Conservation (phyloP, 2,329 filamentous ascomycete genomes). For the Setomelanomma holmii region DNA sequence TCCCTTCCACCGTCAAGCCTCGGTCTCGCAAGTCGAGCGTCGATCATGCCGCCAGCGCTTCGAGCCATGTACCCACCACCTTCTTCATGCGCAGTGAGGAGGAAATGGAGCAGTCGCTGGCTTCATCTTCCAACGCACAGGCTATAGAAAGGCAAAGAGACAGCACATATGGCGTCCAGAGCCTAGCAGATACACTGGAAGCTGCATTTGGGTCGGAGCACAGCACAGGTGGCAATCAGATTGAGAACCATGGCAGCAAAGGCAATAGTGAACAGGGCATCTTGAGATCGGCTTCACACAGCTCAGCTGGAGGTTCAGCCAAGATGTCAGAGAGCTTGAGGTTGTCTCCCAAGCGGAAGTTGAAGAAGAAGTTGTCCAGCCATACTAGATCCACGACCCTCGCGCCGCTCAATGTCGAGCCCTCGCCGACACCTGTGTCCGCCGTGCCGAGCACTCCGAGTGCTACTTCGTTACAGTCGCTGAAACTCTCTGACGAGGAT, state of each 20-base stretch:
- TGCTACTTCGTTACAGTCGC: slow-evolving; percentile 65
- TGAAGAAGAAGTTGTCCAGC: slow-evolving; percentile 31
- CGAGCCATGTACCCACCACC: slow-evolving; percentile 57
- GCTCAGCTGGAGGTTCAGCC: slow-evolving; percentile 24
- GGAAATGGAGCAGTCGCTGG: slow-evolving; percentile 54
- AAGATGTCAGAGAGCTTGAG: slow-evolving; percentile 28
- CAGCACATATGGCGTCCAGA: slow-evolving; percentile 64
- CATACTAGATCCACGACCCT: slow-evolving; percentile 30
- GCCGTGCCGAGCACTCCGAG: slow-evolving; percentile 66
- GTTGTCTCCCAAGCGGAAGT: slow-evolving; percentile 25
- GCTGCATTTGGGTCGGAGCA: slow-evolving; percentile 48
- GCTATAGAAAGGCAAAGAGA: slow-evolving; percentile 38
- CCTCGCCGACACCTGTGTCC: slow-evolving; percentile 56
- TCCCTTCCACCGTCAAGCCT: slow-evolving; percentile 37
- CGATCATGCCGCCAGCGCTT: slow-evolving; percentile 37
- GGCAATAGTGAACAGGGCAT: slow-evolving; percentile 41
- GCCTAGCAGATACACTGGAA: slow-evolving; percentile 61
- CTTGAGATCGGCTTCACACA: slow-evolving; percentile 28
- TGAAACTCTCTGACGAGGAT: slow-evolving; percentile 65
- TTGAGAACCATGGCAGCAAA: slow-evolving; percentile 30
- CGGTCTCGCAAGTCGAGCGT: slow-evolving; percentile 49
- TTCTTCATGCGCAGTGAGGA: slow-evolving; percentile 67
- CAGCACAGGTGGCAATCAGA: slow-evolving; percentile 27
- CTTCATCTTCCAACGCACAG: slow-evolving; percentile 28
- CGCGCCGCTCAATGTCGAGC: slow-evolving; percentile 33